Evolutionary conservation across 1,139 yeast genomes (phyloP).

Genomic region (Spencermartinsiella ligniputridi): DNA sequence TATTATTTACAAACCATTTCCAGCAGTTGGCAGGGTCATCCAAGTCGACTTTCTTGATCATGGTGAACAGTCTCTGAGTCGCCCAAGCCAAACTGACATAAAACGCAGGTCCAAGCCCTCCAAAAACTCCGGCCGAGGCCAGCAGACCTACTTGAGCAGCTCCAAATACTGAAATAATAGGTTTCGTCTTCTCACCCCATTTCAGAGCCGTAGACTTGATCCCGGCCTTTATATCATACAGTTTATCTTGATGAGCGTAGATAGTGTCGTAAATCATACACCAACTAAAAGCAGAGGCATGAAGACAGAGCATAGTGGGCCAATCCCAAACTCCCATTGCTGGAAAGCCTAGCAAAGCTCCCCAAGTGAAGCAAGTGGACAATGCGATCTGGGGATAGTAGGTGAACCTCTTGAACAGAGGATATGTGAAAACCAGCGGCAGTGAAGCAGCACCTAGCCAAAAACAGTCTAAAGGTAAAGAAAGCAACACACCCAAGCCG

Average conservation of each 20-base stretch:
- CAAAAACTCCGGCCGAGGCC: constrained; percentile 69
- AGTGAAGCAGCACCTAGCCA: constrained; percentile 76
- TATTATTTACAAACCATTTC: constrained; percentile 71
- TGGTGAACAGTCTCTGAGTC: constrained; percentile 58
- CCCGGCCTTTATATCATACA: constrained; percentile 81
- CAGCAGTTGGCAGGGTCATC: constrained; percentile 81
- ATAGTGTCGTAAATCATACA: constrained; percentile 94
- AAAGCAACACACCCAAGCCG: constrained; percentile 70
- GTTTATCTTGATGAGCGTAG: constrained; percentile 96
- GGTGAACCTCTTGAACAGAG: constrained; percentile 88
- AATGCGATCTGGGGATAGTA: constrained; percentile 89
- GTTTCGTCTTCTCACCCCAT: constrained; percentile 80
- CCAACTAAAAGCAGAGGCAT: constrained; percentile 79
- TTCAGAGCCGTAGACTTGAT: constrained; percentile 91
- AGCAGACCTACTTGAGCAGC: constrained; percentile 62
- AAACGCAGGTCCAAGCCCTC: constrained; percentile 86
- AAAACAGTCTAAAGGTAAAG: constrained; percentile 79
- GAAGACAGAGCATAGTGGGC: constrained; percentile 73
- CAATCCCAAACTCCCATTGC: constrained; percentile 82
- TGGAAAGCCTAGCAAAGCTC: constrained; percentile 88
- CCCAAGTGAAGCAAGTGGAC: constrained; percentile 90
- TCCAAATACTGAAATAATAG: constrained; percentile 59
- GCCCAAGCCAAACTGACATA: constrained; percentile 59
- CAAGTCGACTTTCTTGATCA: constrained; percentile 68
- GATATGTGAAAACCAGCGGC: constrained; percentile 79